These are phyloP conservation scores for Neoboletus brunneissimus DNA, from an alignment of 768 basidiomycete genomes.

Conservation along the genomic window DNA sequence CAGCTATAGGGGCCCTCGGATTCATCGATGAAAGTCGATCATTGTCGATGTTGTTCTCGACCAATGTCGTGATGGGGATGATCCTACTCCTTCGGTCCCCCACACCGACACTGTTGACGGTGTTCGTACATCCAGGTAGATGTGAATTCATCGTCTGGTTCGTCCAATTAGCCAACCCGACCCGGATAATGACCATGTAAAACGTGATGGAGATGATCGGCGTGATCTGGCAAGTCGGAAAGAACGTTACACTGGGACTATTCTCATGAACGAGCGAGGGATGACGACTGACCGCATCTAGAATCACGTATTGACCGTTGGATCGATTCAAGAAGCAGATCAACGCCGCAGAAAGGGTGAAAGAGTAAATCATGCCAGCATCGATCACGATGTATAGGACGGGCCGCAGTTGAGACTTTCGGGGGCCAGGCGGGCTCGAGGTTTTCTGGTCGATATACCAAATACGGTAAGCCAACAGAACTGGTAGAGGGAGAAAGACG, in stretches of 20 bases:
- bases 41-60: background rate
- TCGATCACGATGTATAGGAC: slow-evolving; percentile 2
- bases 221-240: background rate
- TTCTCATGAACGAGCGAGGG: background rate
- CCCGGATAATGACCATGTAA: slow-evolving; percentile 19
- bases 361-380: slow-evolving; percentile 4
- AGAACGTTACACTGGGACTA: background rate
- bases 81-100: background rate
- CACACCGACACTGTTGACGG: too few relatives aligned
- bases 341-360: background rate
- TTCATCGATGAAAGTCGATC: background rate
- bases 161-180: background rate
- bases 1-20: background rate
- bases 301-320: slow-evolving; percentile 6
- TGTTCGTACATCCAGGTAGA: too few relatives aligned
- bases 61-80: background rate
- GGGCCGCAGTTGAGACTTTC: background rate
- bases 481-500: background rate
- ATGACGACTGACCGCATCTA: slow-evolving; percentile 4
- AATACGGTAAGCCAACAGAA: background rate
- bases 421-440: background rate
- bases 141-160: too few relatives aligned
- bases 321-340: background rate
- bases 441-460: background rate
- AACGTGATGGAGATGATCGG: slow-evolving; percentile 17